A percentile compares a stretch with the other conserved stretches of the same genome.
Evolutionary conservation across 192 early-diverging fungal species (phyloP).

Genomic region (Coemansia sp.): DNA sequence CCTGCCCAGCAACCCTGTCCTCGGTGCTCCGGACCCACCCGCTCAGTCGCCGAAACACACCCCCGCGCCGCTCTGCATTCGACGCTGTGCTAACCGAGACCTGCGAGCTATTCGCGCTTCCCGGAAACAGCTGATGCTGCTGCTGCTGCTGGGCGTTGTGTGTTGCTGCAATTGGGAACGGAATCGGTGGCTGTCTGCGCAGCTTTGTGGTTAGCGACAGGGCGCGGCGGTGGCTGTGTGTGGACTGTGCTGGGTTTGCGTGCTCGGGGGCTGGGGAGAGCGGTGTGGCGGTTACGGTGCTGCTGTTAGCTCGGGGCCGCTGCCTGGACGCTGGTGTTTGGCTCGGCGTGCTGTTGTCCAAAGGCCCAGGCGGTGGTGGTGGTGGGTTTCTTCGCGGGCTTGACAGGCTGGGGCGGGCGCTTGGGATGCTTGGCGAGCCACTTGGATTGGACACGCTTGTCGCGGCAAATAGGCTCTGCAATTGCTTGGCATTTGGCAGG

Average conservation of each 20-base stretch:
- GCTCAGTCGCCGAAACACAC: slow-evolving; percentile 34
- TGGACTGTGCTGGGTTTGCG: not conserved
- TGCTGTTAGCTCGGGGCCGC: not conserved
- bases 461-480: not conserved
- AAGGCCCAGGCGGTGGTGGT: no score
- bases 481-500: no score
- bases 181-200: slow-evolving; percentile 33
- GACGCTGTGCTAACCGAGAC: no score
- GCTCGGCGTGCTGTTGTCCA: not conserved
- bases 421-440: not conserved
- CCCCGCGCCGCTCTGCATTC: not conserved
- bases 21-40: slow-evolving; percentile 36
- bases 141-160: no score
- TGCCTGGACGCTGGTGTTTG: not conserved
- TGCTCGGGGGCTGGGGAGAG: not conserved
- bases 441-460: not conserved
- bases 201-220: slow-evolving; percentile 36
- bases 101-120: not conserved
- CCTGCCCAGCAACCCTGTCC: slow-evolving; percentile 10
- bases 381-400: no score
- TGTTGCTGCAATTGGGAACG: slow-evolving; percentile 30
- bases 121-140: no score
- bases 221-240: slow-evolving; percentile 25
- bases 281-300: not conserved
- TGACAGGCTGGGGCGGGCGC: no score